Base-by-base conservation (phyloP, 2,329 filamentous ascomycete species). In the Didymella lethalis region DNA sequence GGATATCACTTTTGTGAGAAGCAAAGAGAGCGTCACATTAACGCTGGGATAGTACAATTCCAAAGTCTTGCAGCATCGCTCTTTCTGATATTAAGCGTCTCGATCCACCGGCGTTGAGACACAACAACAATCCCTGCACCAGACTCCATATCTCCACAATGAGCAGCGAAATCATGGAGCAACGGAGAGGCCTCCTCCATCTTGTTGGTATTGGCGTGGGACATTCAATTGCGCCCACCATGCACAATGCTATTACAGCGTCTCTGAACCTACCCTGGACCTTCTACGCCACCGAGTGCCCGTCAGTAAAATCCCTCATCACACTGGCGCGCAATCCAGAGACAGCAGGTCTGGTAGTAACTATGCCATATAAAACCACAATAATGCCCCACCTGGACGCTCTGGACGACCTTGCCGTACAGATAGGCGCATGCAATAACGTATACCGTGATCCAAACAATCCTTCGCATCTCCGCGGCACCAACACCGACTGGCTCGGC, bases 331-430 rank as follows among this genome's bases (percentile, higher is more conserved):
- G 48, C 23, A 40, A 47, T 14, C 23, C 48, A 7, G 48, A 43
- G 16, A 57, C 54, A 32, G 48, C 43, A 51, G 54, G 54, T 18
- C 34, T 52, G 5, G 54, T 57, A 25, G 54, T 57, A 14, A 57
- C 54, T 12, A 57, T 57, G 54, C 54, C 54, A 18, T 57, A 57
- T 34, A 57, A 57, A 29, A 52, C 41, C 43, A 25, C 48, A 14
- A 38, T 57, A 20, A 57, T 57, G 54, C 43, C 48, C 6, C 41
- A 48, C 25, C 48, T 57, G 3, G 48, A 52, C 34, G 54, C 48
- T n/a, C 29, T 57, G 25, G 48, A 57, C 43, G 54, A 57, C 14
- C 25, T 57, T 3, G 43, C 48, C 25, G 34, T 45, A 14, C 49
- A 49, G 14, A 57, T 57, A 14, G 54, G 54, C 11, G 54, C 54